A percentile compares a stretch with the other conserved stretches of the same genome.
Evolutionary conservation across 176 grass and related monocot species (phyloP).

Genomic region (Aegilops bicornis): DNA sequence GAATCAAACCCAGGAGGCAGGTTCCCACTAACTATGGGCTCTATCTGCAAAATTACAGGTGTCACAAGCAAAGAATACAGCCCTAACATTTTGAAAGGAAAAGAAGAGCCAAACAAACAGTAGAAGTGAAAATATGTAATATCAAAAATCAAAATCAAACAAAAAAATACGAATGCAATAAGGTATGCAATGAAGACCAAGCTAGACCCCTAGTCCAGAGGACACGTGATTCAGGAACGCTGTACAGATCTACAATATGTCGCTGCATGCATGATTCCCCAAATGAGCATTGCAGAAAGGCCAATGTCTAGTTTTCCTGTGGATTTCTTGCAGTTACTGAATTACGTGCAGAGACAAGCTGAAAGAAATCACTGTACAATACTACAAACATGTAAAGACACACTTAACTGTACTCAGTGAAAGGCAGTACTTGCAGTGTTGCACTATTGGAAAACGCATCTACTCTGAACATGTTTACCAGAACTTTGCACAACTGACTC

Average conservation of each 20-base stretch:
- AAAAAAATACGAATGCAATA: background rate
- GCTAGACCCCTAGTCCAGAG: background rate
- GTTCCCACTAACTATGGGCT: slow-evolving; percentile 93
- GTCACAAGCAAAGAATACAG: slow-evolving; percentile 27
- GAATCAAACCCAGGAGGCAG: slow-evolving; percentile 98
- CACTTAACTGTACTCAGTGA: background rate
- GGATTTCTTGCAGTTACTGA: background rate
- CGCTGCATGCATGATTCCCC: background rate
- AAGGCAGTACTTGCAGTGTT: background rate
- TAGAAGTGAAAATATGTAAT: slow-evolving; percentile 1
- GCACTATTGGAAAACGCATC: background rate
- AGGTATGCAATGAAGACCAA: slow-evolving; percentile 7
- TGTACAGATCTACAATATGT: background rate
- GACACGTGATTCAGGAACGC: background rate
- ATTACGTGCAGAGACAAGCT: background rate
- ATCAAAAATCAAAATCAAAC: slow-evolving; percentile 1
- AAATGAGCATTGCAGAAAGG: background rate
- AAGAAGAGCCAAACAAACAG: slow-evolving; percentile 14
- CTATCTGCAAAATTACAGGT: slow-evolving; percentile 76
- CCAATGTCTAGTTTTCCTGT: background rate
- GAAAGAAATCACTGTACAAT: background rate
- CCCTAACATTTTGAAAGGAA: slow-evolving; percentile 23
- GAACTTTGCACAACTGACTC: background rate
- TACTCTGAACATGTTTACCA: background rate
- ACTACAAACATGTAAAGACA: background rate